Evolutionary conservation across 169 alveolate species (phyloP), one percentile per base, ranked within the genome.

Genomic region (Cryptosporidium canis): DNA sequence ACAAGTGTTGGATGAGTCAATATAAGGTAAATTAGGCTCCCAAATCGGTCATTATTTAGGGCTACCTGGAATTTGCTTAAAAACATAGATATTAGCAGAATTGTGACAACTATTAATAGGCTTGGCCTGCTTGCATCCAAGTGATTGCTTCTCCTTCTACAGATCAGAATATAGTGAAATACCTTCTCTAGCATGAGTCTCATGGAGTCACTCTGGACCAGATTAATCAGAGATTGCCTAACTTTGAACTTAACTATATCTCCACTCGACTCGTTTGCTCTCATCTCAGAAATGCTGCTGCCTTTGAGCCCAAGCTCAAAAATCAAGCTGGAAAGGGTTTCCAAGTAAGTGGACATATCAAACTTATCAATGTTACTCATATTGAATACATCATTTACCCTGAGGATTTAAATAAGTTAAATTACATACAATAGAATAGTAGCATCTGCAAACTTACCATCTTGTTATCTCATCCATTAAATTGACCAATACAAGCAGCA

Each of bases 341-440:
- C 58, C 21, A 67, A 67, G 18, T 67, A 67, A 24, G 29, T 44
- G 24, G 24, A n/a, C n/a, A 67, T 24, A 21, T 39, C 18, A 41
- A 44, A 47, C 21, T 67, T 67, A 3, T 21, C 41, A 43, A 67
- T 39, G 21, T 67, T 67, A 24, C 12, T 67, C 11, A 16, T 44
- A 67, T 67, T 67, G 63, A 41, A 67, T 12, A 67, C 35, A 8
- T 39, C 58, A 67, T 67, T 67, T 44, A 67, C 45, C 58, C 83
- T 67, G 9, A 21, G 24, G 11, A 16, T n/a, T 2, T 21, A 51
- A 51, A 51, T n/a, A 14, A 8, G n/a, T n/a, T n/a, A 21, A 51
- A 51, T 21, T 21, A n/a, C 6, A 7, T 51, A 51, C 0, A 51
- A 1, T 14, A 51, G 24, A 21, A 4, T 51, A n/a, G 2, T 4